Conservation (phyloP, 1,284 basidiomycete species). For the Cryptococcus amylolentus region DNA sequence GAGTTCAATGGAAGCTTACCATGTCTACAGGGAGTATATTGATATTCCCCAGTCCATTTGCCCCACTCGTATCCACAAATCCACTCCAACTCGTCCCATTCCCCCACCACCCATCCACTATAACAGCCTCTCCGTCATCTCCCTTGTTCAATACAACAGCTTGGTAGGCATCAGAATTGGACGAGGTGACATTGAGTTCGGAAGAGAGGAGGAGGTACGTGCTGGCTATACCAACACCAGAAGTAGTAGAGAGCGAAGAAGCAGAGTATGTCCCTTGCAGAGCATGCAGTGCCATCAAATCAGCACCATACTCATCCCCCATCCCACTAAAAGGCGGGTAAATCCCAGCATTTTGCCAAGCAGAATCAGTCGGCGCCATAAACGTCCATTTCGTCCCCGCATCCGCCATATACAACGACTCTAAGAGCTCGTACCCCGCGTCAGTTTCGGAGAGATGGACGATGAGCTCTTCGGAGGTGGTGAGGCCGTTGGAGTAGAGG, state of each 20-base stretch:
- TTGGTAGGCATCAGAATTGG: slow-evolving; percentile 11
- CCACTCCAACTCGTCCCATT: slow-evolving; percentile 31
- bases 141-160: slow-evolving; percentile 25
- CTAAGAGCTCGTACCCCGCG: slow-evolving; percentile 33
- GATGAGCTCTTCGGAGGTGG: slow-evolving; percentile 38
- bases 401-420: slow-evolving; percentile 11
- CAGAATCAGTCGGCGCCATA: slow-evolving; percentile 36
- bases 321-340: slow-evolving; percentile 24
- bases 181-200: slow-evolving; percentile 3
- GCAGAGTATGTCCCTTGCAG: slow-evolving; percentile 17
- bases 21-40: slow-evolving; percentile 32
- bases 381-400: slow-evolving; percentile 18
- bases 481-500: slow-evolving; percentile 36
- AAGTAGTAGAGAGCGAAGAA: background rate
- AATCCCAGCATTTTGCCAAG: slow-evolving; percentile 29
- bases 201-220: slow-evolving; percentile 5
- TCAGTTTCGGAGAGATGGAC: slow-evolving; percentile 31
- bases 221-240: slow-evolving; percentile 3
- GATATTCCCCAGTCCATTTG: slow-evolving; percentile 18
- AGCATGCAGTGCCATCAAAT: slow-evolving; percentile 31
- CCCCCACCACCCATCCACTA: slow-evolving; percentile 20
- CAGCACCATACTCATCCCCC: slow-evolving; percentile 17
- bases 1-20: slow-evolving; percentile 20
- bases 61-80: slow-evolving; percentile 12
- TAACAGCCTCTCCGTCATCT: slow-evolving; percentile 12